These are phyloP conservation scores for Hericium coralloides DNA, from an alignment of 768 basidiomycete genomes.

Conservation along the genomic window DNA sequence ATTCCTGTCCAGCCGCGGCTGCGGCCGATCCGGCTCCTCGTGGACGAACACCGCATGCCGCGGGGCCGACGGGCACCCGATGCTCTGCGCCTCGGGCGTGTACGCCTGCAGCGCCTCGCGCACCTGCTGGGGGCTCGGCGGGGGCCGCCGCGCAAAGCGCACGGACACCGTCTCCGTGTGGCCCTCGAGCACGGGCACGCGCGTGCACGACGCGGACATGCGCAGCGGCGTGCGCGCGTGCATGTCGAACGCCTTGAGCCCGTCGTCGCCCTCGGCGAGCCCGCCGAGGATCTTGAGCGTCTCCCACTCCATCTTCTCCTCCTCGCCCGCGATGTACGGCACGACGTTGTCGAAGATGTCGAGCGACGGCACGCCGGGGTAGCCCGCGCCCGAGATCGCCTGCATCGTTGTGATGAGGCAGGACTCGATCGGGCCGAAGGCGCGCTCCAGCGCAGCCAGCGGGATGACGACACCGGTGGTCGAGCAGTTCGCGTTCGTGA, in stretches of 20 bases:
- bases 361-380: conserved; percentile 83
- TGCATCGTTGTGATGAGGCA: conserved; percentile 94
- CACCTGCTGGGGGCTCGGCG: conserved; percentile 83
- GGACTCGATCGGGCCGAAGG: conserved; percentile 90
- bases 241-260: conserved; percentile 69
- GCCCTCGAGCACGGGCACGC: conserved; percentile 93
- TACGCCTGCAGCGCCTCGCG: conserved; percentile 70
- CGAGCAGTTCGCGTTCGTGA: conserved; percentile 97
- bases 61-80: conserved; percentile 81
- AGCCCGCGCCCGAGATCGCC: conserved; percentile 96
- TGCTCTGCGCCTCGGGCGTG: conserved; percentile 64
- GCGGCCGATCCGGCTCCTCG: conserved; percentile 87
- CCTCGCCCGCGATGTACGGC: conserved; percentile 88
- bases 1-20: conserved; percentile 87
- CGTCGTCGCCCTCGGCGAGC: conserved; percentile 46
- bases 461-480: conserved; percentile 91
- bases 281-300: conserved; percentile 94
- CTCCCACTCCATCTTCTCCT: conserved; percentile 99
- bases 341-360: conserved; percentile 97
- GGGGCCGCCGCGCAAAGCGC: conserved; percentile 68
- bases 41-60: conserved; percentile 82
- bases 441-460: conserved; percentile 80
- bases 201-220: conserved; percentile 88
- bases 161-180: conserved; percentile 89
- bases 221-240: conserved; percentile 74